These are phyloP conservation scores for Ustilago xerochloae DNA, from an alignment of 1,284 basidiomycete species.

Conservation along the genomic window DNA sequence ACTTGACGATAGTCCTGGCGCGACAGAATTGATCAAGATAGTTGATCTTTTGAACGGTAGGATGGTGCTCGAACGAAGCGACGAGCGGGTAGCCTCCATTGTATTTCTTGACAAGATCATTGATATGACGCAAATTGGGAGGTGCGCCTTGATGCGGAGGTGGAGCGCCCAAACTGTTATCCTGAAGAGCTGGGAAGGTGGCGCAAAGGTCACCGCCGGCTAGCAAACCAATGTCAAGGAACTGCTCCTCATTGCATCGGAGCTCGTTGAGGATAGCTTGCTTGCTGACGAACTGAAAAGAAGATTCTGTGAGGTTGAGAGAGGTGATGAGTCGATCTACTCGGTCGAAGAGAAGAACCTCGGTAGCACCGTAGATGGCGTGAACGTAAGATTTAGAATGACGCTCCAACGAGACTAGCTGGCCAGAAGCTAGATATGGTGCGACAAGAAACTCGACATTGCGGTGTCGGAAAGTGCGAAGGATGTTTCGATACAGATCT, in stretches of 20 bases:
- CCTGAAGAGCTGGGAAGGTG: conserved; percentile 79
- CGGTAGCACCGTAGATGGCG: conserved; percentile 89
- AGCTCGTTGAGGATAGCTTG: conserved; percentile 80
- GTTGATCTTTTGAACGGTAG: conserved; percentile 78
- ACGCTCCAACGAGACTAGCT: conserved; percentile 93
- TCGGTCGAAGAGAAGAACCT: conserved; percentile 84
- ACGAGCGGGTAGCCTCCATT: conserved; percentile 59
- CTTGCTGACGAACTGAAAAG: conserved; percentile 87
- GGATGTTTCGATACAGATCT: conserved; percentile 90
- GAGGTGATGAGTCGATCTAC: conserved; percentile 93
- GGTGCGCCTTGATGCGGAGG: conserved; percentile 36
- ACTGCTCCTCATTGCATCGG: conserved; percentile 84
- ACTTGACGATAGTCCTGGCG: conserved; percentile 91
- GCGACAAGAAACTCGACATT: conserved; percentile 96
- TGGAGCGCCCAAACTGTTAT: conserved; percentile 70
- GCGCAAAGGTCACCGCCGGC: conserved; percentile 88
- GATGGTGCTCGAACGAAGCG: conserved; percentile 70
- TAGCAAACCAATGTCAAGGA: conserved; percentile 91
- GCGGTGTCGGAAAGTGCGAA: conserved; percentile 91
- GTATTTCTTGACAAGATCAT: conserved; percentile 67
- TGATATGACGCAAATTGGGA: conserved; percentile 68
- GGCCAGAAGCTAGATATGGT: conserved; percentile 89
- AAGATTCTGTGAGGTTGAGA: conserved; percentile 69
- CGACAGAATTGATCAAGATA: conserved; percentile 90
- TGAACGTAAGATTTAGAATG: conserved; percentile 95